A percentile compares a stretch with the other conserved stretches of the same genome.
These are phyloP conservation scores for Dothistroma pini DNA, from an alignment of 2,329 filamentous ascomycete species.

Conservation along the genomic window DNA sequence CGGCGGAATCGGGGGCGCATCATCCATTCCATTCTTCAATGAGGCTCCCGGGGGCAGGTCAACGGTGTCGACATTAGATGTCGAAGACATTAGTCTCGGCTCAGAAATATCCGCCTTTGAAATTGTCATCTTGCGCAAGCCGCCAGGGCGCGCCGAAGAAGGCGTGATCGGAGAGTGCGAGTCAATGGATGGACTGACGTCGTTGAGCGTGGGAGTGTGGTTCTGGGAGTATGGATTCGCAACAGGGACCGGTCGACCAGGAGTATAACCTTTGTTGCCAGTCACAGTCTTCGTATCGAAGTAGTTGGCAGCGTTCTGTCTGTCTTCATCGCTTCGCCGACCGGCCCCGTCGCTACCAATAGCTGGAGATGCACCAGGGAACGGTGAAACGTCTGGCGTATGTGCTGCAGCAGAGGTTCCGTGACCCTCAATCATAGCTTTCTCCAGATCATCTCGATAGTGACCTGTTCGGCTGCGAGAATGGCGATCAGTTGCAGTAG, in stretches of 20 bases:
- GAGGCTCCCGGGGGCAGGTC: constrained; percentile 55
- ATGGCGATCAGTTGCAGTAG: constrained; percentile 49
- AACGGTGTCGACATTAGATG: constrained; percentile 57
- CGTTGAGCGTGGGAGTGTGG: constrained; percentile 52
- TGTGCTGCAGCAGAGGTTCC: constrained; percentile 32
- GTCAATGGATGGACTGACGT: constrained; percentile 41
- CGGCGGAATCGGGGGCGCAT: constrained; percentile 51
- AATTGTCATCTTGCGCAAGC: constrained; percentile 55
- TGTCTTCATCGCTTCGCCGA: constrained; percentile 15
- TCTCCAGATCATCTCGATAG: constrained; percentile 52
- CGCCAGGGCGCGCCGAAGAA: constrained; percentile 30
- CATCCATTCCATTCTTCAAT: constrained; percentile 50
- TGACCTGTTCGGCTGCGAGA: constrained; percentile 52
- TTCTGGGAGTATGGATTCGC: constrained; percentile 48
- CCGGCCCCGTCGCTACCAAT: constrained; percentile 7
- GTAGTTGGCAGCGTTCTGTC: constrained; percentile 20
- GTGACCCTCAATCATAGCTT: constrained; percentile 47
- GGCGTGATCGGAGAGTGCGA: constrained; percentile 27
- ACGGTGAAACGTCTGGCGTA: constrained; percentile 14
- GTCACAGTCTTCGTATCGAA: constrained; percentile 27
- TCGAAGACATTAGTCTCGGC: constrained; percentile 52
- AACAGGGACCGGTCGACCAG: constrained; percentile 18
- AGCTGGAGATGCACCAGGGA: constrained; percentile 20
- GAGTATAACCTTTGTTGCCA: constrained; percentile 17
- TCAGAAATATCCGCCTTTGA: constrained; percentile 62